phyloP scores from a whole-genome alignment of 805 yeast species.

The Nakazawaea populi region DNA sequence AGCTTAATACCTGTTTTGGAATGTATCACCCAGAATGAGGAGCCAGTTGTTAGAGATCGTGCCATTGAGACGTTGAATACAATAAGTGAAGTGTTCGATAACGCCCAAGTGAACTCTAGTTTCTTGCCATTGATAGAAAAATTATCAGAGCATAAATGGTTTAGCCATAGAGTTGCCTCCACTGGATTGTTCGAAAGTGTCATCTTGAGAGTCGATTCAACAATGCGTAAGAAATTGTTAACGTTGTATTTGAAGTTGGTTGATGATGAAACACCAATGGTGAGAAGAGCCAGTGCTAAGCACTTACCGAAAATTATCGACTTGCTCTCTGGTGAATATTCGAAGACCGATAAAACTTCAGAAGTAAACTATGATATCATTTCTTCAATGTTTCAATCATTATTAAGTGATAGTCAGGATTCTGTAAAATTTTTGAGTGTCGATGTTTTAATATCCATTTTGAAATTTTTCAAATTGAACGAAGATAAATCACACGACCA shows the following conservation, averaged over 20 bases:
- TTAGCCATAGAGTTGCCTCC: slow-evolving; percentile 84
- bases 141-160: slow-evolving; percentile 89
- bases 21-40: slow-evolving; percentile 86
- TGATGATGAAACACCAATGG: slow-evolving; percentile 96
- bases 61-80: slow-evolving; percentile 83
- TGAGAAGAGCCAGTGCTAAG: slow-evolving; percentile 88
- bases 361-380: slow-evolving; percentile 72
- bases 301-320: slow-evolving; percentile 73
- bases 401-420: slow-evolving; percentile 86
- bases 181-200: slow-evolving; percentile 81
- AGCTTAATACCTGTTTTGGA: slow-evolving; percentile 66
- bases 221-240: slow-evolving; percentile 55
- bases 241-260: slow-evolving; percentile 64
- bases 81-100: slow-evolving; percentile 57
- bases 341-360: slow-evolving; percentile 35
- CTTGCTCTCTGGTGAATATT: slow-evolving; percentile 31
- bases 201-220: slow-evolving; percentile 49
- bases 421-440: slow-evolving; percentile 88
- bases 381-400: slow-evolving; percentile 72
- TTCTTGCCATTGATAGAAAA: slow-evolving; percentile 74
- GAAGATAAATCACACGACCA: slow-evolving; percentile 54
- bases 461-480: slow-evolving; percentile 57
- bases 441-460: slow-evolving; percentile 79
- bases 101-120: slow-evolving; percentile 56
- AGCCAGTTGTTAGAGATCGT: slow-evolving; percentile 91